A percentile compares a stretch with the other conserved stretches of the same genome.
Conservation (phyloP, 768 basidiomycete genomes). For the Suillus luteus region DNA sequence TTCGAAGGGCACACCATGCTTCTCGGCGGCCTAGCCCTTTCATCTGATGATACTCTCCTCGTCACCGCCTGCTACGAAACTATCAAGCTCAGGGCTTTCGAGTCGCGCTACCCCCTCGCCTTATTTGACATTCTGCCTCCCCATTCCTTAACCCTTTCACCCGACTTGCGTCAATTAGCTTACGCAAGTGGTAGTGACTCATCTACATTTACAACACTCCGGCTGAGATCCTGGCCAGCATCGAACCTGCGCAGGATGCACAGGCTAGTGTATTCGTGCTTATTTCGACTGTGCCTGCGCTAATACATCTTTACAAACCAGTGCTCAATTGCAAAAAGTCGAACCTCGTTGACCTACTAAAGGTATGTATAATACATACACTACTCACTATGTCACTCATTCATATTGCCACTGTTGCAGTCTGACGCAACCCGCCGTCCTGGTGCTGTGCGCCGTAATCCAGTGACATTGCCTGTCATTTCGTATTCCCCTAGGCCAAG, state of each 20-base stretch:
- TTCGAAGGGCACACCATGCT: conserved; percentile 2
- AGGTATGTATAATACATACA: not conserved
- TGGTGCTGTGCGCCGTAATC: not conserved
- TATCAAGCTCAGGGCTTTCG: conserved; percentile 3
- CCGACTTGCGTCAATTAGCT: conserved; percentile 5
- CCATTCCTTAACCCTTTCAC: not conserved
- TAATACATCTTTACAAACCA: not conserved
- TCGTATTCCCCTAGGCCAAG: not conserved
- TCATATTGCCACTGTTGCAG: not conserved
- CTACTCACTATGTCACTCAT: not conserved
- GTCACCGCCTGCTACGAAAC: not conserved
- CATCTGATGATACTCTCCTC: not conserved
- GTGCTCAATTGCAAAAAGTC: not conserved
- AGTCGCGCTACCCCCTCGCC: not conserved
- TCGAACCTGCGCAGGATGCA: not conserved
- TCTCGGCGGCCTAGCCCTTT: not conserved
- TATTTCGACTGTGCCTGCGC: no score
- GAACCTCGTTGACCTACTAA: not conserved
- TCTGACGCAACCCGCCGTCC: conserved; percentile 1
- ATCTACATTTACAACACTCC: not conserved
- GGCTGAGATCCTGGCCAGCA: not conserved
- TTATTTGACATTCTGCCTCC: not conserved
- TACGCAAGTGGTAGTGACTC: not conserved
- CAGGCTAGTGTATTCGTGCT: not conserved
- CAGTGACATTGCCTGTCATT: not conserved